Percentiles rank a stretch among this genome's conserved stretches.
These are phyloP conservation scores for Plasmodium sp. DNA, from an alignment of 169 alveolate species.

Conservation along the genomic window DNA sequence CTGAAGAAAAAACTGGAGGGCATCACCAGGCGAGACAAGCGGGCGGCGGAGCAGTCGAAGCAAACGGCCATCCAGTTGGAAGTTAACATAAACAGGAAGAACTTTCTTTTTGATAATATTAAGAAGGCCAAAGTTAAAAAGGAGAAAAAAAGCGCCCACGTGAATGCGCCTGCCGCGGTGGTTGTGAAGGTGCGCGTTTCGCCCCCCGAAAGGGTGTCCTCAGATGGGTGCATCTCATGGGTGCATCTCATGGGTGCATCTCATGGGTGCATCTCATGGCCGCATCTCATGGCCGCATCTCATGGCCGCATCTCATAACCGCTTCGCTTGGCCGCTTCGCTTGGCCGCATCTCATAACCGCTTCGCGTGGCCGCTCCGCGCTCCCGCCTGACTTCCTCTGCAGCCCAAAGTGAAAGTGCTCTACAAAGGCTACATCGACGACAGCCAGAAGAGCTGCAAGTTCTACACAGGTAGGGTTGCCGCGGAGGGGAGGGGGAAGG, in stretches of 20 bases:
- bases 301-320: too few species aligned
- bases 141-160: slow-evolving; percentile 32
- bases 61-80: background rate
- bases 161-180: background rate
- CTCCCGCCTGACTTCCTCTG: background rate
- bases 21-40: slow-evolving; percentile 36
- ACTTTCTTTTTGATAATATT: slow-evolving; percentile 37
- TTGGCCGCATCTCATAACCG: too few species aligned
- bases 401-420: slow-evolving; percentile 17
- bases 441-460: slow-evolving; percentile 26
- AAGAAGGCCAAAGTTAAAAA: slow-evolving; percentile 36
- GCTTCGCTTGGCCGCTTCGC: too few species aligned
- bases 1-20: slow-evolving; percentile 43
- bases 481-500: background rate
- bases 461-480: slow-evolving; percentile 41
- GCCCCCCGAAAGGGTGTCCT: background rate
- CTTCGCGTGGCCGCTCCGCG: too few species aligned
- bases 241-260: too few species aligned
- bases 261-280: too few species aligned
- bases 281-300: too few species aligned
- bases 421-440: slow-evolving; percentile 59
- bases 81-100: slow-evolving; percentile 22
- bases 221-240: background rate
- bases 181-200: slow-evolving; percentile 11
- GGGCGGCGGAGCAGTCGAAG: background rate